Evolutionary conservation across 2,329 filamentous ascomycete genomes (phyloP).

Genomic region (Talaromyces sp.): DNA sequence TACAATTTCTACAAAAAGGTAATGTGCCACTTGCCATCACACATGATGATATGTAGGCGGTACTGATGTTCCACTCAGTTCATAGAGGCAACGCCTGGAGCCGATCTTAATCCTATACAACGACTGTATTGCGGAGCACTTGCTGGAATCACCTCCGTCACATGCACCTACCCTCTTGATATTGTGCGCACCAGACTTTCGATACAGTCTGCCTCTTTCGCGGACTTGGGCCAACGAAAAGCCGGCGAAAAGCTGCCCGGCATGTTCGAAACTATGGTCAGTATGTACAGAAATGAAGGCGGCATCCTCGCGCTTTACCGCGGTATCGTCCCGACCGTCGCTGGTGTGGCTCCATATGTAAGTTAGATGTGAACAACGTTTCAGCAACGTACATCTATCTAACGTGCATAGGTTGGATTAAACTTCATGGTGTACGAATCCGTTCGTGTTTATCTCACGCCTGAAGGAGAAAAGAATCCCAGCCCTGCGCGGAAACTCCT

Average conservation of each 20-base stretch:
- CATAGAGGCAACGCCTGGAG: conserved; percentile 72
- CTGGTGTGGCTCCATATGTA: conserved; percentile 92
- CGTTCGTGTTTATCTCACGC: conserved; percentile 77
- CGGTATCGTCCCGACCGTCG: conserved; percentile 88
- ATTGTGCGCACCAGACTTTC: conserved; percentile 94
- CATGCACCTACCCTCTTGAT: conserved; percentile 92
- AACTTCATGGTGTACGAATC: conserved; percentile 99
- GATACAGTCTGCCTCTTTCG: conserved; percentile 95
- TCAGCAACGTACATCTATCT: conserved; percentile 6
- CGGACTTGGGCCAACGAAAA: conserved; percentile 63
- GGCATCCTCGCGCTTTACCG: conserved; percentile 83
- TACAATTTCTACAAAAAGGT: conserved; percentile 97
- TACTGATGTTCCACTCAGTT: conserved; percentile 49
- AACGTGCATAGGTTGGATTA: conserved; percentile 67
- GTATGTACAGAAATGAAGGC: conserved; percentile 90
- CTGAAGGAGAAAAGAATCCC: conserved; percentile 82
- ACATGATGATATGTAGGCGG: not conserved
- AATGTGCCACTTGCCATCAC: conserved; percentile 35
- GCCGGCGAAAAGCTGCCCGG: conserved; percentile 68
- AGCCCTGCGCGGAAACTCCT: conserved; percentile 74
- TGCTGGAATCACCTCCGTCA: conserved; percentile 92
- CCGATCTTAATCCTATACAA: conserved; percentile 67
- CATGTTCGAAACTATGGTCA: conserved; percentile 79
- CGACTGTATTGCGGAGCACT: conserved; percentile 86
- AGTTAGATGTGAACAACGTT: conserved; percentile 25